Evolutionary conservation across 768 basidiomycete species (phyloP), one percentile per base, ranked within the genome.

Genomic region (Kwoniella botswanensis): DNA sequence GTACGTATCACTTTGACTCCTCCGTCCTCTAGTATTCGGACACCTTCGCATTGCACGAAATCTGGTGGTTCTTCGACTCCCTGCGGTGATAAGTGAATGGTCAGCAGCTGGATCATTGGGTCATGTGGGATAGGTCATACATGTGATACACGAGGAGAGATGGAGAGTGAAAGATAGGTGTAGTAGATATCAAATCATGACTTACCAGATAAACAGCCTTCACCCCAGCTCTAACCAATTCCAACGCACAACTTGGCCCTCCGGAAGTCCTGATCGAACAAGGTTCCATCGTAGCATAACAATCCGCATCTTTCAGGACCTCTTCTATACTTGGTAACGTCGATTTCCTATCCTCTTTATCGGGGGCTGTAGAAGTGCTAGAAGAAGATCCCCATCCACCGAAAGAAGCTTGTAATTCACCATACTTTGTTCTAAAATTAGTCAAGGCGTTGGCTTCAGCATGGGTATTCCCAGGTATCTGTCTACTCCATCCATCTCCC

Each of bases 241-340:
- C 91, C 71, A 94, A 88, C 11, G 93, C 90, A 81, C 97, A 98
- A 1, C 94, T 90, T 0, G 89, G 84, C 55, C 95, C 86, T 3
- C 96, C 95, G 0, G 93, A 94, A 10, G 93, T 91, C 69, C 97
- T 86, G 43, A 92, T 83, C 4, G 94, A 96, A 81, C 97, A 99
- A 11, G 96, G 97, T 80, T 99, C 97, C 86, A 99, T 88, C 0
- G 97, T 98, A 0, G 95, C 96, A 80, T 97, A 98, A 54, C 92
- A 90, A 81, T 93, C 92, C 24, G 89, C 86, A 24, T 86, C 86
- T 21, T 84, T 71, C 53, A 92, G 83, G 29, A 95, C 78, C 15
- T 88, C 85, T 65, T 88, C 85, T 70, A 52, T 82, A 24, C 84
- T 67, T 1, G 85, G 81, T 12, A 84, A 71, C 44, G 22, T 52